Percentiles rank a stretch among this genome's conserved stretches.
Evolutionary conservation across 768 basidiomycete genomes (phyloP).

Genomic region (Boletus subparvulus): DNA sequence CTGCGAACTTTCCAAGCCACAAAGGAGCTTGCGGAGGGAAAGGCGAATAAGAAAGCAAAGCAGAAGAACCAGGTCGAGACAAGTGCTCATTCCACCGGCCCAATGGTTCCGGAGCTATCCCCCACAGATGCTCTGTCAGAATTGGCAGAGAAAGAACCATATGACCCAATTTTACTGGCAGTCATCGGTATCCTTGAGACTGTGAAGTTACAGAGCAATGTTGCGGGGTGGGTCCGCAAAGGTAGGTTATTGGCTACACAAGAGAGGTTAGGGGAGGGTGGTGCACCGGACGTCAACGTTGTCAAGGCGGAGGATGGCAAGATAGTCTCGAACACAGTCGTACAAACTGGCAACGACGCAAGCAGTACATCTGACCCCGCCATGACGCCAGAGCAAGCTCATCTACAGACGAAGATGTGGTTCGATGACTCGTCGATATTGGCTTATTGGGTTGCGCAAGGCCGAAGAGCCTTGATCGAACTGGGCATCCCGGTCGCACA

Average conservation of each 20-base stretch:
- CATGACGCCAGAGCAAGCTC: constrained; percentile 4
- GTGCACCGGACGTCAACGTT: not conserved
- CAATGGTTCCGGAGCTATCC: not conserved
- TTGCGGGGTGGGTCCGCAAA: constrained; percentile 63
- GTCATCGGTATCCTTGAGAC: constrained; percentile 66
- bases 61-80: not conserved
- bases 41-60: constrained; percentile 5
- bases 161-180: constrained; percentile 57
- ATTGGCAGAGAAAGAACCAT: constrained; percentile 20
- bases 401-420: constrained; percentile 41
- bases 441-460: constrained; percentile 51
- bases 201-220: constrained; percentile 57
- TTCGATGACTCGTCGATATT: constrained; percentile 47
- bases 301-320: not conserved
- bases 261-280: constrained; percentile 4
- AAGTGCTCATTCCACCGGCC: not conserved
- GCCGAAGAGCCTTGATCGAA: constrained; percentile 47
- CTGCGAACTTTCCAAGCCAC: constrained; percentile 29
- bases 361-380: constrained; percentile 10
- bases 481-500: constrained; percentile 47
- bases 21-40: constrained; percentile 11
- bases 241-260: constrained; percentile 45
- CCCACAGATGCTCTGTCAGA: not conserved
- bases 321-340: not conserved
- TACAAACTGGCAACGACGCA: constrained; percentile 16